A percentile compares a stretch with the other conserved stretches of the same genome.
Conservation (phyloP, 805 yeast species). For the Spathaspora girioi region DNA sequence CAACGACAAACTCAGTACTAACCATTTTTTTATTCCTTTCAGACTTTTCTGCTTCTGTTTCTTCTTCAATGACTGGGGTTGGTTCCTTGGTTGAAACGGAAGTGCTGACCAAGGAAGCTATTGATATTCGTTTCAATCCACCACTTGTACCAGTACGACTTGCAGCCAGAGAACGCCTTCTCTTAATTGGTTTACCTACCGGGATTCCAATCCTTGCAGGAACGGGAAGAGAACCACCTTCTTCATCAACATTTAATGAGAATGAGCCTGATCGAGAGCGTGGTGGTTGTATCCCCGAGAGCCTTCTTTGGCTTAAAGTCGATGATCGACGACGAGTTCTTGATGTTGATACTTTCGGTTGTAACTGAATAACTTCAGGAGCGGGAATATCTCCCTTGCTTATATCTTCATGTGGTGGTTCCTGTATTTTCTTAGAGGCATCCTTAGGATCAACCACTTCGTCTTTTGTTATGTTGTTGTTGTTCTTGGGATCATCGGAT, state of each 20-base stretch:
- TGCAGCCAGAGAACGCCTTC: constrained; percentile 25
- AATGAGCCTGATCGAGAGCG: constrained; percentile 28
- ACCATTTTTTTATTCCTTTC: constrained; percentile 4
- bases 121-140: background rate
- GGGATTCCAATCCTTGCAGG: constrained; percentile 41
- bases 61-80: constrained; percentile 8
- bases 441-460: constrained; percentile 28
- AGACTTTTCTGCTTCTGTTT: background rate
- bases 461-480: constrained; percentile 4
- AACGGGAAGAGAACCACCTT: constrained; percentile 2
- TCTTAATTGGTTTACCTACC: constrained; percentile 19
- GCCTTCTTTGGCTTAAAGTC: constrained; percentile 27
- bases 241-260: constrained; percentile 14
- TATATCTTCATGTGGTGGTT: constrained; percentile 1
- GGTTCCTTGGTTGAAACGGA: constrained; percentile 4
- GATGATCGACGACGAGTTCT: constrained; percentile 26
- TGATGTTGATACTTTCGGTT: constrained; percentile 12
- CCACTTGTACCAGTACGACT: constrained; percentile 4
- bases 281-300: constrained; percentile 31
- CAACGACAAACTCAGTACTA: constrained; percentile 23
- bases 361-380: constrained; percentile 8
- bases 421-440: constrained; percentile 3
- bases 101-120: background rate
- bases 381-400: background rate
- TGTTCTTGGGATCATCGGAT: background rate